Base-by-base conservation (phyloP, 225 moss, liverwort and hornwort species). In the Thuidium tamariscinum region DNA sequence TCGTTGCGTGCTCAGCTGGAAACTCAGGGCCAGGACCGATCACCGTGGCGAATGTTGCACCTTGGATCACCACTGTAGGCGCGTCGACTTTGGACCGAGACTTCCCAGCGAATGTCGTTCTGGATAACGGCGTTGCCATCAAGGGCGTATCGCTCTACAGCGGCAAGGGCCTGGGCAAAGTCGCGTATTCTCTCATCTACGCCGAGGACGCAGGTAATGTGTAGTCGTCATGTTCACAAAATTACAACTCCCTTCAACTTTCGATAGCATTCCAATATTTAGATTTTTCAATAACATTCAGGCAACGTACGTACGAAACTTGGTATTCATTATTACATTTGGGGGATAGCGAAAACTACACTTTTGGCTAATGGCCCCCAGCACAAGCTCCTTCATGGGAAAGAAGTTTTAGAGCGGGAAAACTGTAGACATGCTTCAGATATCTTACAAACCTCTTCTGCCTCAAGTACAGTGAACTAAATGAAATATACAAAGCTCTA, bases 141-240 rank as follows among this genome's bases (percentile, higher is more conserved):
- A 87, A 88, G 37, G 98, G 98, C 11, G 95, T 94, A 18, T 95
- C 98, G 13, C 95, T 98, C 42, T 98, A 94, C 89, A 95, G 95
- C 76, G 98, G 98, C 26, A 89, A 91, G 23, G 93, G 93, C 32
- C 86, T 98, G 25, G 95, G 94, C 23, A 55, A 29, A 4, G 60
- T 72, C 29, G 55, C 90, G 7, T 92, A 87, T 22, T 89, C 95
- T n/a, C 27, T 98, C 22, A 91, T 98, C 75, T 98, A 93, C 80
- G 95, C 93, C 17, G 87, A 84, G 23, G 92, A 94, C 60, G 96
- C 94, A 41, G 87, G 87, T 87, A 86, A 23, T 37, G 20, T 52
- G 23, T 21, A 7, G 14, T 66, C 20, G 18, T 11, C n/a, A 37
- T 44, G 22, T 27, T 37, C 5, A 23, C 84, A 37, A 62, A 36